Conservation (phyloP, 2,329 filamentous ascomycete species). For the Grosmannia penicillata region DNA sequence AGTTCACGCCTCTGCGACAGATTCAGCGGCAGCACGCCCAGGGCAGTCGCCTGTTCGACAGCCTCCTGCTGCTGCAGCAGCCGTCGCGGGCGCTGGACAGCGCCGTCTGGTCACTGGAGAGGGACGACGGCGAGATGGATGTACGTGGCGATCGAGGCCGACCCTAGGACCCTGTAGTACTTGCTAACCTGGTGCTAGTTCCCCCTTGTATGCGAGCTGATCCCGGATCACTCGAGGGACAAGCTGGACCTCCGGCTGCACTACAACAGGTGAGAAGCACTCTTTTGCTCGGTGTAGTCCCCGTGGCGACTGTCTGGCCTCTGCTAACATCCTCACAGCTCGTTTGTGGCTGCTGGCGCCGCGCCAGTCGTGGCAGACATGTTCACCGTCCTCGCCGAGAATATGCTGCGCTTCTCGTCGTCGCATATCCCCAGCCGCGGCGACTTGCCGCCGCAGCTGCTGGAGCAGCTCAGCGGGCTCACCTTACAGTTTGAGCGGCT, state of each 20-base stretch:
- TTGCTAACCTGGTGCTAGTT: conserved; percentile 22
- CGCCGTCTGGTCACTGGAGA: conserved; percentile 38
- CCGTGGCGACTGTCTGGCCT: not conserved
- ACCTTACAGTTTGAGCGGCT: not conserved
- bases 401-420: conserved; percentile 3
- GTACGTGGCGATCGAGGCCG: conserved; percentile 23
- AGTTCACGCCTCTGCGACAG: conserved; percentile 59
- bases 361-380: not conserved
- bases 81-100: conserved; percentile 39
- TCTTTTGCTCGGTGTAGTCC: no score
- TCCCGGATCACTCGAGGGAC: conserved; percentile 38
- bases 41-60: conserved; percentile 56
- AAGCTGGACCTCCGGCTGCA: conserved; percentile 46
- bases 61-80: conserved; percentile 65
- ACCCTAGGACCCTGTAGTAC: no score
- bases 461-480: not conserved
- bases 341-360: not conserved
- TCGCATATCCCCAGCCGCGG: conserved; percentile 4
- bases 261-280: conserved; percentile 32
- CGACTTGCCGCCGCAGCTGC: conserved; percentile 1
- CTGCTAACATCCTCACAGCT: not conserved
- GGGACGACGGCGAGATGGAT: conserved; percentile 53
- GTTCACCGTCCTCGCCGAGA: conserved; percentile 8
- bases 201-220: conserved; percentile 62
- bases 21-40: conserved; percentile 41